A percentile compares a stretch with the other conserved stretches of the same genome.
Conservation (phyloP, 1,284 basidiomycete genomes). For the Gymnopus androsaceus region DNA sequence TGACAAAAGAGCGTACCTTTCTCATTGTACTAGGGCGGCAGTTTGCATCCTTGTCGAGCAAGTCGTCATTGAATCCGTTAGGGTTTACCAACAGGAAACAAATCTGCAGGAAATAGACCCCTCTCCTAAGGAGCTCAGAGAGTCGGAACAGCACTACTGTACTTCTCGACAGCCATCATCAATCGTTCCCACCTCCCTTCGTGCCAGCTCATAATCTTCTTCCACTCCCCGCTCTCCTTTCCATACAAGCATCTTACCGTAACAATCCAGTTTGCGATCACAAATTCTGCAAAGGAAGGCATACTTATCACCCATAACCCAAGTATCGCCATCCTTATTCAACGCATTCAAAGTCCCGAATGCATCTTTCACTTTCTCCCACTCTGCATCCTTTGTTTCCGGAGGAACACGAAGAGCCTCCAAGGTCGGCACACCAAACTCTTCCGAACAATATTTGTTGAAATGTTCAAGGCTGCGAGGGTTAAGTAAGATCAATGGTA, state of each 20-base stretch:
- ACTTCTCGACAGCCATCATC: constrained; percentile 8
- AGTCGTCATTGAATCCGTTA: too few relatives aligned
- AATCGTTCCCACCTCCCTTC: constrained; percentile 13
- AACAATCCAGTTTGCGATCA: constrained; percentile 3
- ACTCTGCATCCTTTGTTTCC: constrained; percentile 24
- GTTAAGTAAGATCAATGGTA: constrained; percentile 24
- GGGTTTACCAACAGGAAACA: too few relatives aligned
- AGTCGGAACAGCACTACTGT: background rate
- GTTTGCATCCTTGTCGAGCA: too few relatives aligned
- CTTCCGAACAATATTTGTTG: constrained; percentile 28
- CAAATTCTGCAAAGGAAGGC: constrained; percentile 14
- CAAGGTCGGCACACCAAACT: constrained; percentile 33
- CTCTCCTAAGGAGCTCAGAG: too few relatives aligned
- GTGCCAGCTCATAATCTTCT: constrained; percentile 12
- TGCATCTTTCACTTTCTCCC: constrained; percentile 28
- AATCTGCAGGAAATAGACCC: too few relatives aligned
- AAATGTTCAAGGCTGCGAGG: constrained; percentile 35
- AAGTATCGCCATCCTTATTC: constrained; percentile 30
- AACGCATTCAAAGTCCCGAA: constrained; percentile 25
- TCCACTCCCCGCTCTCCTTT: constrained; percentile 12
- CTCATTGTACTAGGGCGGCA: too few relatives aligned
- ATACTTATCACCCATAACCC: constrained; percentile 23
- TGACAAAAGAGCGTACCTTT: too few relatives aligned
- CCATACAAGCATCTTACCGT: constrained; percentile 10
- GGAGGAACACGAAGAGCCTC: constrained; percentile 31